Percentiles rank a stretch among this genome's conserved stretches.
Conservation (phyloP, 2,329 filamentous ascomycete species). For the Fusarium bulbicola region DNA sequence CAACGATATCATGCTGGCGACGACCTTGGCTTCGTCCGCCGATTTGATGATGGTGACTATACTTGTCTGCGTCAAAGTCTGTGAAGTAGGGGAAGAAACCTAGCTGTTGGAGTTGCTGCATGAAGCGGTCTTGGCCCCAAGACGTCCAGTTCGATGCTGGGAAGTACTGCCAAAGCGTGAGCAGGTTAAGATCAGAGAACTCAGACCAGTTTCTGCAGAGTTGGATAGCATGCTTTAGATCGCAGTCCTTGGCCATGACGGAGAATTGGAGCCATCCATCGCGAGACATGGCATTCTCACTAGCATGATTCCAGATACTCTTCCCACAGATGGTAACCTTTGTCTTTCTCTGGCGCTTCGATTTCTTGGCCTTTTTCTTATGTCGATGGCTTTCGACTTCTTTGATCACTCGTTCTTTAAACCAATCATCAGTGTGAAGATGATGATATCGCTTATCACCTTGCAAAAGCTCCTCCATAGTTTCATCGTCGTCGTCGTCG, state of each 20-base stretch:
- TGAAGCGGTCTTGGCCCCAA: constrained; percentile 34
- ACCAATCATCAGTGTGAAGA: constrained; percentile 39
- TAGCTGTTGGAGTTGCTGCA: constrained; percentile 41
- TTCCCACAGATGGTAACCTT: constrained; percentile 42
- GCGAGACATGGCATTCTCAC: constrained; percentile 43
- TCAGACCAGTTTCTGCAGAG: constrained; percentile 45
- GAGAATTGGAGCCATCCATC: constrained; percentile 47
- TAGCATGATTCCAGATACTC: constrained; percentile 44
- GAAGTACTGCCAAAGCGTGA: constrained; percentile 41
- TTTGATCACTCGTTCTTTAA: constrained; percentile 16
- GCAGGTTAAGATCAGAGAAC: constrained; percentile 42
- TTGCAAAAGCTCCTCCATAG: constrained; percentile 28
- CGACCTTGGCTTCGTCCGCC: constrained; percentile 32
- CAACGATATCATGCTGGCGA: constrained; percentile 40
- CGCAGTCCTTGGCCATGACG: constrained; percentile 43
- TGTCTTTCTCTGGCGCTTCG: constrained; percentile 24
- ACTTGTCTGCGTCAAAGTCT: constrained; percentile 35
- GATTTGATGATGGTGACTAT: constrained; percentile 28
- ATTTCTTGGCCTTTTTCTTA: constrained; percentile 7
- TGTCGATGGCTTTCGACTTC: background rate
- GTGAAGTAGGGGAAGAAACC: constrained; percentile 43
- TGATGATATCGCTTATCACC: constrained; percentile 25
- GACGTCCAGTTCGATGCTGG: constrained; percentile 42
- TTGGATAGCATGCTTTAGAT: constrained; percentile 41
- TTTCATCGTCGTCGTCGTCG: constrained; percentile 25